Percentiles rank a stretch among this genome's conserved stretches.
Conservation (phyloP, 225 moss, liverwort and hornwort species). For the Physcomitrellopsis africana region DNA sequence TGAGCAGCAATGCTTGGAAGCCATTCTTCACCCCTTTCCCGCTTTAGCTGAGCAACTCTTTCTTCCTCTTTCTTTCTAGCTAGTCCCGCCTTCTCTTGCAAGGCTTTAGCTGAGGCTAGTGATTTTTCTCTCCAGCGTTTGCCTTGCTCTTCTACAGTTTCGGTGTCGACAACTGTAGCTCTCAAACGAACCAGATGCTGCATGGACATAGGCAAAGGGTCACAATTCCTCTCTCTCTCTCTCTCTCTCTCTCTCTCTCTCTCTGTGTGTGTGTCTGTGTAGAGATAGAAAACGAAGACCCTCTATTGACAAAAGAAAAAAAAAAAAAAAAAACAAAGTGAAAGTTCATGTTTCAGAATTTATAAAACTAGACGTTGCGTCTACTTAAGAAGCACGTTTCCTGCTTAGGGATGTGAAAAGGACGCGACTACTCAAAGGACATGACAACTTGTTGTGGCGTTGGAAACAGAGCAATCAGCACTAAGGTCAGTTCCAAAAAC, state of each 20-base stretch:
- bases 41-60: conserved; percentile 60
- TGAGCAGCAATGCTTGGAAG: conserved; percentile 68
- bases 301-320: background rate
- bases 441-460: background rate
- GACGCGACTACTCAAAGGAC: background rate
- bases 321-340: background rate
- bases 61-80: conserved; percentile 59
- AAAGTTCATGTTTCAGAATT: background rate
- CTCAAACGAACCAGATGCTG: conserved; percentile 67
- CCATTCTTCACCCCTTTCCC: conserved; percentile 82
- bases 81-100: conserved; percentile 44
- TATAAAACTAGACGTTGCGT: background rate
- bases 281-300: background rate
- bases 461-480: too few species aligned
- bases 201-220: conserved; percentile 13
- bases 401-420: background rate
- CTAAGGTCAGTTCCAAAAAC: background rate
- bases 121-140: conserved; percentile 51
- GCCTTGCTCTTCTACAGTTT: conserved; percentile 55
- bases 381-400: conserved; percentile 2
- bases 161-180: conserved; percentile 67
- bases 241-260: background rate
- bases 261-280: background rate
- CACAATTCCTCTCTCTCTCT: background rate
- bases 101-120: conserved; percentile 41